Evolutionary conservation across 2,329 filamentous ascomycete genomes (phyloP).

Genomic region (Exutisphaerella laricina): DNA sequence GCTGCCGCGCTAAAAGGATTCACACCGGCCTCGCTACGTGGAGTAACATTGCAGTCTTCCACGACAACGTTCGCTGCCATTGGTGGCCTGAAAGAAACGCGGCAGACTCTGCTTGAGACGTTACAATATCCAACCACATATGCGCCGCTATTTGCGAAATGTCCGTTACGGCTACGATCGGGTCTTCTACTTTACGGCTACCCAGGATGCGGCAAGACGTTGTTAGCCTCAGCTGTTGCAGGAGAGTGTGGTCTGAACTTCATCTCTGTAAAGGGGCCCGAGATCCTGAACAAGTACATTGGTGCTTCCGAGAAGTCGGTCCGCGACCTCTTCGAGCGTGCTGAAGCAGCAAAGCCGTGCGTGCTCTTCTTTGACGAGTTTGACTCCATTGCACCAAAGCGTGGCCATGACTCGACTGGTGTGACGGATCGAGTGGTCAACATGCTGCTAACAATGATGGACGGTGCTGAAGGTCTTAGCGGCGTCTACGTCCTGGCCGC

Average conservation of each 20-base stretch:
- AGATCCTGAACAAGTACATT: constrained; percentile 99
- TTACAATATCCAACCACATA: constrained; percentile 97
- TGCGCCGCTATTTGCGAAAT: constrained; percentile 94
- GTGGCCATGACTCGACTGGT: constrained; percentile 93
- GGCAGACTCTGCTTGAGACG: constrained; percentile 88
- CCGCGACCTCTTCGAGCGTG: constrained; percentile 88
- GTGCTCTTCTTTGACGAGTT: constrained; percentile 99
- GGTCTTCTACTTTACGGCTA: constrained; percentile 91
- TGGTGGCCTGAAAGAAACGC: constrained; percentile 77
- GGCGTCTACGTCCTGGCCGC: constrained; percentile 96
- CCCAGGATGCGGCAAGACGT: constrained; percentile 92
- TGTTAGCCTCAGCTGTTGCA: constrained; percentile 93
- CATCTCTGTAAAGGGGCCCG: constrained; percentile 95
- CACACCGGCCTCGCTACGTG: constrained; percentile 87
- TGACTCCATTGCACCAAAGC: constrained; percentile 93
- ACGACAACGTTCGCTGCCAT: constrained; percentile 91
- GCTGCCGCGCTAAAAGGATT: constrained; percentile 81
- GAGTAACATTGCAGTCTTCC: constrained; percentile 88
- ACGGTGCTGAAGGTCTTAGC: constrained; percentile 88
- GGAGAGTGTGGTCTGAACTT: constrained; percentile 98
- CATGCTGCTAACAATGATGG: constrained; percentile 97
- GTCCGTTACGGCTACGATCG: constrained; percentile 87
- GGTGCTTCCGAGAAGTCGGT: constrained; percentile 96
- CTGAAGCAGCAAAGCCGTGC: constrained; percentile 83
- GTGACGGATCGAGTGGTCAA: constrained; percentile 99